Evolutionary conservation across 2,329 filamentous ascomycete species (phyloP), one percentile per base, ranked within the genome.

Genomic region (Ceratocystis variospora): DNA sequence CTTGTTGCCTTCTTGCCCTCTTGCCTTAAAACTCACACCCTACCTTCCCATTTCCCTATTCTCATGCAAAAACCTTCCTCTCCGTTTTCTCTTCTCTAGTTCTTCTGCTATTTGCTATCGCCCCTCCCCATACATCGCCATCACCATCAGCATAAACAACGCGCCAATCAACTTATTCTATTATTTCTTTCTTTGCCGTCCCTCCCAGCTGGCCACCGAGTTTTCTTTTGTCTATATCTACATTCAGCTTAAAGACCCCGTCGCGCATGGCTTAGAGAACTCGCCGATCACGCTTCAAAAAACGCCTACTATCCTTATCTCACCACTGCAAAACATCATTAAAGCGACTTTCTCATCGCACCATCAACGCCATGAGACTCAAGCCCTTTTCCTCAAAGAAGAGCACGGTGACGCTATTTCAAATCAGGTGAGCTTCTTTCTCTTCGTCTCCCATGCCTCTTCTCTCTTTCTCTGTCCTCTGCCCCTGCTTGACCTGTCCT

Each of bases 301-400:
- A 28, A 57, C 53, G 53, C 17, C 22, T 57, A 31, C 28, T 57
- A 57, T 57, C 15, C 53, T 57, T 57, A 57, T 57, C 53, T 25
- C 53, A 31, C 53, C 53, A 31, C 53, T 57, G 15, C 53, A 28
- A 57, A 57, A 31, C 53, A 57, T 57, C 53, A 15, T 33, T 57
- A 57, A 57, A 31, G 28, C 25, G 53, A 5, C 53, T 57, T 8
- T 31, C 28, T 28, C 17, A 57, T 1, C 28, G 22, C 22, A 57
- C 28, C 53, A 57, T 31, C 53, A 28, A 31, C 53, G 53, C 57
- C 50, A 68, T 68, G 67, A 68, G 64, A 66, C 67, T 68, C 61
- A 68, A 68, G 61, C 67, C 67, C n/a, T 68, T 68, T 45, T 64
- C 67, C 28, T 53, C 37, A n/a, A 68, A 66, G 53, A 68, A 63